Conservation (phyloP, 805 yeast species). For the Teunomyces aglyptinius region DNA sequence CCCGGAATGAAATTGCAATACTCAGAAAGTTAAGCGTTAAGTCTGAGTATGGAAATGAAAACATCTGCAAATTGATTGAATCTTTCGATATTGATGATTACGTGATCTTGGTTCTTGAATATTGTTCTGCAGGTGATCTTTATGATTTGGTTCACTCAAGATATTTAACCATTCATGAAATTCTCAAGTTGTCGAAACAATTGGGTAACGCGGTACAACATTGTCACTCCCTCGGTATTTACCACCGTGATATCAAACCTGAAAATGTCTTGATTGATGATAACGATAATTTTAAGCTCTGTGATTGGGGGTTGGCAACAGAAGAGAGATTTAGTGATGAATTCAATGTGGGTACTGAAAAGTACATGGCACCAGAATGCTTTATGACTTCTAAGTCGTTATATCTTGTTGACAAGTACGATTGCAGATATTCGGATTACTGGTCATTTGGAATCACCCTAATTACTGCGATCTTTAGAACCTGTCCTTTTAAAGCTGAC, state of each 20-base stretch:
- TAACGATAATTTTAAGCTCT: conserved; percentile 54
- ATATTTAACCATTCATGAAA: conserved; percentile 10
- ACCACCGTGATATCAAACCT: conserved; percentile 58
- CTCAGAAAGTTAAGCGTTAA: conserved; percentile 27
- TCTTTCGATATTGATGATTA: conserved; percentile 53
- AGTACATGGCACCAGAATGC: conserved; percentile 59
- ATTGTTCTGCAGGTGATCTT: conserved; percentile 64
- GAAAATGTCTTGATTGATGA: conserved; percentile 53
- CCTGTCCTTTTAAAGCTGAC: conserved; percentile 45
- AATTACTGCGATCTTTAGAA: conserved; percentile 50
- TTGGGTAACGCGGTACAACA: conserved; percentile 50
- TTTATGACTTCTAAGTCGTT: conserved; percentile 17
- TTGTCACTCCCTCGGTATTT: conserved; percentile 57
- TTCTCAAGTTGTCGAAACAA: conserved; percentile 37
- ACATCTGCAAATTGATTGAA: conserved; percentile 59
- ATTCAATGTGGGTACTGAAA: conserved; percentile 54
- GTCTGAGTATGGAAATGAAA: conserved; percentile 28
- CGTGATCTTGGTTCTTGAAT: conserved; percentile 61
- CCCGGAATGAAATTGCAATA: conserved; percentile 52
- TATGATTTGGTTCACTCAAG: conserved; percentile 51
- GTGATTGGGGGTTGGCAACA: conserved; percentile 55
- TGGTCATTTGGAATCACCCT: conserved; percentile 57
- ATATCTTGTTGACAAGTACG: conserved; percentile 30
- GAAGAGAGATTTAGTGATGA: conserved; percentile 23
- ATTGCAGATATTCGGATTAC: conserved; percentile 46